Conservation (phyloP, 768 basidiomycete genomes). For the Cystobasidium onofrii region DNA sequence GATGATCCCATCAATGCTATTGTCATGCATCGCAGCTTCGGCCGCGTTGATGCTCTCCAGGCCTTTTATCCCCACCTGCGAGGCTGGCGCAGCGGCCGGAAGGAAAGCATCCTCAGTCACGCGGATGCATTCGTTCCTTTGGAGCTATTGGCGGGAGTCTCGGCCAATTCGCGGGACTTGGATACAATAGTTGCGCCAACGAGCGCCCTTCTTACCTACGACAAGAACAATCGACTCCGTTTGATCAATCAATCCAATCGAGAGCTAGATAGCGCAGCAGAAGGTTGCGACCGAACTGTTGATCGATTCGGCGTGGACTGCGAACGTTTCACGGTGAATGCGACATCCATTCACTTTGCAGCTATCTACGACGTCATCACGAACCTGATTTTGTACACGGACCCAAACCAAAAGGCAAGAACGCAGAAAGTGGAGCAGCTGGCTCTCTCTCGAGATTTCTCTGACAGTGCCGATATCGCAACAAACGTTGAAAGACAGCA, state of each 20-base stretch:
- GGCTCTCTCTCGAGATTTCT: conserved; percentile 80
- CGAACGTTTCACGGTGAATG: conserved; percentile 77
- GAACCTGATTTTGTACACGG: conserved; percentile 78
- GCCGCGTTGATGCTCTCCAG: conserved; percentile 70
- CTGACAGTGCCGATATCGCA: conserved; percentile 51
- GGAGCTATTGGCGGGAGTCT: conserved; percentile 53
- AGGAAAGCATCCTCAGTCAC: conserved; percentile 8
- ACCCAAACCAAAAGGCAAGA: conserved; percentile 70
- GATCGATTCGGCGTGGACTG: conserved; percentile 73
- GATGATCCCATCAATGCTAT: conserved; percentile 78
- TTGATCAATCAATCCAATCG: conserved; percentile 10
- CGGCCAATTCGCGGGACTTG: conserved; percentile 80
- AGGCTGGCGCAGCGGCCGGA: conserved; percentile 21
- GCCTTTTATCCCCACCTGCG: conserved; percentile 61
- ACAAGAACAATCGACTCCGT: conserved; percentile 88
- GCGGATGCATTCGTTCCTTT: conserved; percentile 58
- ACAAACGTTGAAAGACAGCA: conserved; percentile 52
- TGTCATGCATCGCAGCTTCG: conserved; percentile 80
- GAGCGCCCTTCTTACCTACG: conserved; percentile 73
- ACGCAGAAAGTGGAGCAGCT: conserved; percentile 70
- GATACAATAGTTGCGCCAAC: conserved; percentile 86
- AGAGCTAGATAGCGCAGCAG: conserved; percentile 43
- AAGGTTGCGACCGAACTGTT: conserved; percentile 46
- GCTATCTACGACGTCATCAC: conserved; percentile 79
- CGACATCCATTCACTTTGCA: conserved; percentile 70